Evolutionary conservation across 2,329 filamentous ascomycete genomes (phyloP).

Genomic region (Botrytis pseudocinerea): DNA sequence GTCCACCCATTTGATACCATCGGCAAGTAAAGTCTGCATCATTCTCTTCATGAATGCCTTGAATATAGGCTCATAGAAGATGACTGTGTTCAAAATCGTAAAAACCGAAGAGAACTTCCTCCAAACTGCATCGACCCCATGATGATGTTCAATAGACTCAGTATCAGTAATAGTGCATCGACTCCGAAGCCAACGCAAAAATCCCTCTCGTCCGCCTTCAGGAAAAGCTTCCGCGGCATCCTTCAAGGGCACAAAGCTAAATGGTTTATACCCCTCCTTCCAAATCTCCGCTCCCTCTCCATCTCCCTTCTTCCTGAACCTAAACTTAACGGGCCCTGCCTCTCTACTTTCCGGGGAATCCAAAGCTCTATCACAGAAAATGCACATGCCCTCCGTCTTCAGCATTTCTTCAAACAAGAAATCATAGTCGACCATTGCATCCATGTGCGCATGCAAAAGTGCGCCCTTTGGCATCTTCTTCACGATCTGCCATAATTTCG

Average conservation of each 20-base stretch:
- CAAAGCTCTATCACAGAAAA: constrained; percentile 60
- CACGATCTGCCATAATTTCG: constrained; percentile 82
- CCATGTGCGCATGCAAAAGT: constrained; percentile 82
- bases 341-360: constrained; percentile 53
- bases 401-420: constrained; percentile 75
- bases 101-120: constrained; percentile 77
- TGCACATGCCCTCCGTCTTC: constrained; percentile 70
- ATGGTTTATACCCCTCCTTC: constrained; percentile 60
- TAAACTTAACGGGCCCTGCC: constrained; percentile 60
- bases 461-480: constrained; percentile 86
- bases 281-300: constrained; percentile 56
- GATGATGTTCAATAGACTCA: constrained; percentile 77
- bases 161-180: constrained; percentile 70
- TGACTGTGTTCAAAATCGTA: constrained; percentile 67
- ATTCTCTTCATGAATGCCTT: constrained; percentile 72
- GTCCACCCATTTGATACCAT: constrained; percentile 85
- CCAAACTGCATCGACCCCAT: constrained; percentile 84
- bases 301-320: constrained; percentile 52
- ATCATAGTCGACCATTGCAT: constrained; percentile 87
- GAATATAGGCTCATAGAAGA: constrained; percentile 91
- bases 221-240: constrained; percentile 74
- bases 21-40: constrained; percentile 69
- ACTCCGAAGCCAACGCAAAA: constrained; percentile 73
- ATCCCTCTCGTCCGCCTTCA: constrained; percentile 67
- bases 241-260: constrained; percentile 43